A percentile compares a stretch with the other conserved stretches of the same genome.
Evolutionary conservation across 2,329 filamentous ascomycete species (phyloP).

Genomic region (Ceratocystis eucalypticola): DNA sequence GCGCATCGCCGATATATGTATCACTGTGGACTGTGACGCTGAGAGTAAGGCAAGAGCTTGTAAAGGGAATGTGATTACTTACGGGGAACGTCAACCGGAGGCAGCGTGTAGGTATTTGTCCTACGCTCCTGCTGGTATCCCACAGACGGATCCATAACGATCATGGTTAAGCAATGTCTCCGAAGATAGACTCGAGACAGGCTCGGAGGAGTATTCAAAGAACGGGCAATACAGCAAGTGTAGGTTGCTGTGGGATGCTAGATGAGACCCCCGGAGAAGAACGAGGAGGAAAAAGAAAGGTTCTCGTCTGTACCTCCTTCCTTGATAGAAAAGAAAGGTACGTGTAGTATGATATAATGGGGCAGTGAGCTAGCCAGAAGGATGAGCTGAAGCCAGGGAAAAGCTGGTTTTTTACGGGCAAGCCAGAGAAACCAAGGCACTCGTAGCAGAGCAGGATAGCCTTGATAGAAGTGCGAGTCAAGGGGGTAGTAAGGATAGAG

Average conservation of each 20-base stretch:
- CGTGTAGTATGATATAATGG: background rate
- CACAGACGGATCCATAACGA: constrained; percentile 7
- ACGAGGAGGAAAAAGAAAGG: background rate
- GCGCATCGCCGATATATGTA: background rate
- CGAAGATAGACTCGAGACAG: background rate
- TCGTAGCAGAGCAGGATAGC: too few relatives aligned
- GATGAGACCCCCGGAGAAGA: background rate
- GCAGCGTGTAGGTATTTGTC: constrained; percentile 22
- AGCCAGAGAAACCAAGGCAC: too few relatives aligned
- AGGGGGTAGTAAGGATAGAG: too few relatives aligned
- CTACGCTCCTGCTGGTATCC: constrained; percentile 19
- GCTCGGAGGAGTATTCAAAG: background rate
- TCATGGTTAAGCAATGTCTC: constrained; percentile 6
- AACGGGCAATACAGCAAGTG: background rate
- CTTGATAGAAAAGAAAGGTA: background rate
- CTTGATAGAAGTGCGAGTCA: too few relatives aligned
- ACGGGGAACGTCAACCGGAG: constrained; percentile 24
- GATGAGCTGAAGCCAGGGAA: background rate
- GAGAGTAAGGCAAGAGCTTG: background rate
- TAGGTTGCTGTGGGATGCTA: background rate
- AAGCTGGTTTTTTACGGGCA: background rate
- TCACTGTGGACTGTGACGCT: background rate
- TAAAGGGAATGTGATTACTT: constrained; percentile 23
- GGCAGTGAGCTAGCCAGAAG: background rate
- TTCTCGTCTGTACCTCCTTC: background rate